Percentiles rank a stretch among this genome's conserved stretches.
These are phyloP conservation scores for Eragrostis nindensis DNA, from an alignment of 176 grass and related monocot genomes.

Conservation along the genomic window DNA sequence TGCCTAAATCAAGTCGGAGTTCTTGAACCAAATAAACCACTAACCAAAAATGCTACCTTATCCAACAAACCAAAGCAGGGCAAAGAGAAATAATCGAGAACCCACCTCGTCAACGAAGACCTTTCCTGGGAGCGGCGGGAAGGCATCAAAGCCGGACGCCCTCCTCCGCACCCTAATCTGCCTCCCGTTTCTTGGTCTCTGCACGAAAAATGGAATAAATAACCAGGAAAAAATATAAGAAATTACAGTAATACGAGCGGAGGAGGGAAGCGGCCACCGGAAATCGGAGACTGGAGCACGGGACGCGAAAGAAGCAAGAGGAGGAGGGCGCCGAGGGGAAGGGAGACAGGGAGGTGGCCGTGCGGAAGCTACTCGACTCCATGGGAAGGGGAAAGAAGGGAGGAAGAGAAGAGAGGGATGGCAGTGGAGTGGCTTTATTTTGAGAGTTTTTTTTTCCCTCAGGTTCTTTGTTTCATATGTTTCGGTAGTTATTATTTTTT, in stretches of 20 bases:
- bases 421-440: constrained; percentile 40
- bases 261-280: constrained; percentile 1
- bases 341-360: constrained; percentile 55
- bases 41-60: constrained; percentile 28
- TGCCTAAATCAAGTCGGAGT: neutral
- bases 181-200: constrained; percentile 51
- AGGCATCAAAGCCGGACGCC: constrained; percentile 63
- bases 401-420: constrained; percentile 26
- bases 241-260: constrained; percentile 7
- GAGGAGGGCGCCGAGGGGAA: constrained; percentile 52
- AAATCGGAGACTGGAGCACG: constrained; percentile 32
- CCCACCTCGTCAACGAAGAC: constrained; percentile 79
- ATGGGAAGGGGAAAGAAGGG: constrained; percentile 47
- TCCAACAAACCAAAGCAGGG: neutral
- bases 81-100: constrained; percentile 11
- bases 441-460: neutral
- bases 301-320: constrained; percentile 25
- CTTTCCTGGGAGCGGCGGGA: constrained; percentile 54
- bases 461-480: neutral
- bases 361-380: constrained; percentile 67
- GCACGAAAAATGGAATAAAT: constrained; percentile 10
- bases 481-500: constrained; percentile 26
- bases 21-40: constrained; percentile 4
- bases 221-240: neutral
- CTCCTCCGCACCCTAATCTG: constrained; percentile 51